Percentiles rank a stretch among this genome's conserved stretches.
Conservation (phyloP, 139 green algal species). For the Tetraselmis chui region DNA sequence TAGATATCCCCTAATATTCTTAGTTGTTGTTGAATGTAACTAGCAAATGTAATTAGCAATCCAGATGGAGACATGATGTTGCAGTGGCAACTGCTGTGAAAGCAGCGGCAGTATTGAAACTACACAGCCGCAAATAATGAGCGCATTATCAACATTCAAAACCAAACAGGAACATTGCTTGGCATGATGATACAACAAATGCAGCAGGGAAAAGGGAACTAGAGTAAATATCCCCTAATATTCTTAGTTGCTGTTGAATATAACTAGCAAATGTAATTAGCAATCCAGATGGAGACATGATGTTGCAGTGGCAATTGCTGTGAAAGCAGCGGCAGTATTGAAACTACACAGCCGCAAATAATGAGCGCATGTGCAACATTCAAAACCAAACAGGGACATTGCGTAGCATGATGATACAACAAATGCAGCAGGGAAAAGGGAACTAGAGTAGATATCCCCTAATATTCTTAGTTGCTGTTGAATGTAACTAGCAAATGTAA, state of each 20-base stretch:
- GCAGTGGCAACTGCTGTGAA: background rate
- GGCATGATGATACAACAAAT: no score
- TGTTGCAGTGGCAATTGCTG: no score
- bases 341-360: no score
- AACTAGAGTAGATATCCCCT: background rate
- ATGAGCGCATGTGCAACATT: background rate
- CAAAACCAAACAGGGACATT: background rate
- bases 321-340: no score
- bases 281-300: no score
- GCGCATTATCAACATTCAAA: no score
- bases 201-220: no score
- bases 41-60: background rate
- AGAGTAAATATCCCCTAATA: no score
- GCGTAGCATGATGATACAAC: background rate
- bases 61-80: background rate
- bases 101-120: background rate
- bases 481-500: background rate
- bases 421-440: background rate
- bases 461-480: background rate
- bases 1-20: background rate
- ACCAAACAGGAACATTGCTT: no score
- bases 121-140: background rate
- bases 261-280: no score
- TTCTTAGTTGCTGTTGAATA: no score
- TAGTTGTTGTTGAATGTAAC: background rate